Base-by-base conservation (phyloP, 2,329 filamentous ascomycete species). In the Graphiopsis chlorocephala region DNA sequence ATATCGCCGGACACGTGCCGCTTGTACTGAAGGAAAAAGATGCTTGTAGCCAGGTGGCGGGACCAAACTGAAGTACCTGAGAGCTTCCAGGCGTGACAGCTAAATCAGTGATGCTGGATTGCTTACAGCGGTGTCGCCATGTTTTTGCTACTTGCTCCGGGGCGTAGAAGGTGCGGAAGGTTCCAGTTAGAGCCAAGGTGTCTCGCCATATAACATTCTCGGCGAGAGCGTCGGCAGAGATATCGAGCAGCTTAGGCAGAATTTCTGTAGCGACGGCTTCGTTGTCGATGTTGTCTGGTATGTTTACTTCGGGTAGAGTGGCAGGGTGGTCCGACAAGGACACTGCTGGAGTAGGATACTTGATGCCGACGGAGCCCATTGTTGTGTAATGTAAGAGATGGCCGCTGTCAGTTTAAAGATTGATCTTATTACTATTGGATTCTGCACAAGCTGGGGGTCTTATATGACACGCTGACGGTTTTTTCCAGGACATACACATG, bases 151-250 rank as follows among this genome's bases (percentile, higher is more conserved):
- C 81, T 48, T 77, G 77, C 59, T 79, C 68, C 52, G 73, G 71
- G 17, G 81, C 79, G 68, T 82, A 80, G 25, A 84, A 69, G 0
- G 85, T 87, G 38, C 79, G 83, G 33, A 86, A 78, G 42, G 85
- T 80, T 81, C 85, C 87, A 0, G 82, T 81, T 17, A 87, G 69
- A 6, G 78, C 81, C 2, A 88, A 78, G 64, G 86, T 83, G 69
- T 88, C 86, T 31, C 85, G 78, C 84, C 84, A 88, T n/a, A 73
- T 65, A 2, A 67, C 66, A 60, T 68, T 68, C 20, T 64, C 56
- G n/a, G 61, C 45, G 31, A 69, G 33, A 42, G 52, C 23, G n/a
- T 12, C 31, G 4, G 50, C 33, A 12, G 15, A 28, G 20, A 63
- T 23, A 33, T 64, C 42, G 4, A 55, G 48, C 10, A 62, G 60